A percentile compares a stretch with the other conserved stretches of the same genome.
These are phyloP conservation scores for Jatropha multifida DNA, from an alignment of 441 rosid genomes.

Conservation along the genomic window DNA sequence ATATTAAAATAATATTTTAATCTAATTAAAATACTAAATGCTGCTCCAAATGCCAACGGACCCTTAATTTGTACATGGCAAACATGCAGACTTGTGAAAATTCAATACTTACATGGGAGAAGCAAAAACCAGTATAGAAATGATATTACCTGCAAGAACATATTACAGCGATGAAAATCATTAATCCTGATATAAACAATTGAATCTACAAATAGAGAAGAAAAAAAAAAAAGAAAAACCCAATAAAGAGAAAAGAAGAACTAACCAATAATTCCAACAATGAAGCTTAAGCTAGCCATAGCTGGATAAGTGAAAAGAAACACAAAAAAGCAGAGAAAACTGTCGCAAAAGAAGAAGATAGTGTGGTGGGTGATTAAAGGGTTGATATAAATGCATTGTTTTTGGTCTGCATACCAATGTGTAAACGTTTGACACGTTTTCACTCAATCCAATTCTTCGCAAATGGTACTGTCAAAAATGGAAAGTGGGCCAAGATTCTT, in stretches of 20 bases:
- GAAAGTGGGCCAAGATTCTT: background rate
- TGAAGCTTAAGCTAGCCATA: constrained; percentile 36
- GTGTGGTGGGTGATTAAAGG: background rate
- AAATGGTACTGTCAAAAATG: background rate
- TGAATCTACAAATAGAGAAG: too few relatives aligned
- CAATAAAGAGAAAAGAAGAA: background rate
- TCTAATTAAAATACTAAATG: too few relatives aligned
- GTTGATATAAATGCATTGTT: background rate
- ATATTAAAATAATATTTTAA: too few relatives aligned
- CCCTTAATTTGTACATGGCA: too few relatives aligned
- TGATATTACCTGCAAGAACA: constrained; percentile 44
- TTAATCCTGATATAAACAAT: background rate
- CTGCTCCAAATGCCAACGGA: too few relatives aligned
- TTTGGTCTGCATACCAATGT: too few relatives aligned
- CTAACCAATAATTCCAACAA: constrained; percentile 43
- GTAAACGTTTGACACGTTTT: constrained; percentile 9
- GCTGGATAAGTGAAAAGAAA: background rate
- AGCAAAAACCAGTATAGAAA: constrained; percentile 47
- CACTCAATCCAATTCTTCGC: background rate
- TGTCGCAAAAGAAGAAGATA: background rate
- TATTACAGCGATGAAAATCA: background rate
- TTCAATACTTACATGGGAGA: constrained; percentile 50
- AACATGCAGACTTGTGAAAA: too few relatives aligned
- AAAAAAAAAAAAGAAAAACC: background rate
- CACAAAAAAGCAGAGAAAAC: too few relatives aligned